Percentiles rank a stretch among this genome's conserved stretches.
These are phyloP conservation scores for Gloeophyllum trabeum DNA, from an alignment of 768 basidiomycete species.

Conservation along the genomic window DNA sequence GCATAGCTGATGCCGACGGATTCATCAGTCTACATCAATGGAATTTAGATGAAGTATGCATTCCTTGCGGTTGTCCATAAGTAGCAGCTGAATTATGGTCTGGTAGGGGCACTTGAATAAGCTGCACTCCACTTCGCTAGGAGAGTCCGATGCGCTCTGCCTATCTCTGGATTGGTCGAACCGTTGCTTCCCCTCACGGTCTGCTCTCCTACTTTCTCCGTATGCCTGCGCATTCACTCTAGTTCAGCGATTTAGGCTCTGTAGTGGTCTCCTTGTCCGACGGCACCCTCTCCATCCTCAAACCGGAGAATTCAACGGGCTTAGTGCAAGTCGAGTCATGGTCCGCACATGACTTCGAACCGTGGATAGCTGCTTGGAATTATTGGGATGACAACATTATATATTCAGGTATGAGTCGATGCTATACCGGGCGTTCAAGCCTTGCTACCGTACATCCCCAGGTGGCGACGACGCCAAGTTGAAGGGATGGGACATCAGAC, in stretches of 20 bases:
- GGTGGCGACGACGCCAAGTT: slow-evolving; percentile 89
- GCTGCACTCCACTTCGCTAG: too few species aligned
- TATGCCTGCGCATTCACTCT: not conserved
- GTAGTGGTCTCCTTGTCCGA: slow-evolving; percentile 78
- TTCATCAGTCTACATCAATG: slow-evolving; percentile 55
- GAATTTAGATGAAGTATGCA: slow-evolving; percentile 32
- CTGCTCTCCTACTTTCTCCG: not conserved
- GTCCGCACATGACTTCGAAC: slow-evolving; percentile 88
- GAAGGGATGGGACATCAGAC: slow-evolving; percentile 85
- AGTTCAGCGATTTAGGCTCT: slow-evolving; percentile 34
- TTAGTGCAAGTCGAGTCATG: slow-evolving; percentile 46
- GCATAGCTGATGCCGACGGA: slow-evolving; percentile 81
- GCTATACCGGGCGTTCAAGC: not conserved
- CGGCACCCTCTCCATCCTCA: slow-evolving; percentile 58
- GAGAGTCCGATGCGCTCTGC: slow-evolving; percentile 51
- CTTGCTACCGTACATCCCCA: slow-evolving; percentile 19
- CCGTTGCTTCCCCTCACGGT: slow-evolving; percentile 33
- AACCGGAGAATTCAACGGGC: slow-evolving; percentile 29
- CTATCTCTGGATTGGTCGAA: slow-evolving; percentile 94
- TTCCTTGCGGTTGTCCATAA: not conserved
- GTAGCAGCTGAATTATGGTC: too few species aligned
- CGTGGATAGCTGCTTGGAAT: slow-evolving; percentile 91
- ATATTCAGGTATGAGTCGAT: slow-evolving; percentile 52
- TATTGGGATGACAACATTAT: slow-evolving; percentile 72
- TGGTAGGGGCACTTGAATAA: too few species aligned